Evolutionary conservation across 192 early-diverging fungal genomes (phyloP), one percentile per base, ranked within the genome.

Genomic region (Neocallimastix lanati): DNA sequence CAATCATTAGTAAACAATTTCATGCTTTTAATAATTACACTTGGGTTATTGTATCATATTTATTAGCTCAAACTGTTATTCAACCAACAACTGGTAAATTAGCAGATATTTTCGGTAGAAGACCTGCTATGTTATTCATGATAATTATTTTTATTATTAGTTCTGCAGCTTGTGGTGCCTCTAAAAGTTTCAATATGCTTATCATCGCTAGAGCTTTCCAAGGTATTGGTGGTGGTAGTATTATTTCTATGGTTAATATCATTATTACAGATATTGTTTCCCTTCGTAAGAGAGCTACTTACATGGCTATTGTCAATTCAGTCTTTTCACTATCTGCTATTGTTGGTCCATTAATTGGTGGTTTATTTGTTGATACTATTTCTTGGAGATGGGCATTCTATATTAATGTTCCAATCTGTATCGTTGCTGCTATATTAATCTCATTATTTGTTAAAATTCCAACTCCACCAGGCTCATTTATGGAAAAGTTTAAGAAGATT

Each of bases 1-100:
- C 91, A 13, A 86, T 79, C 28, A 92, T 92, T 29, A 85, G 86
- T 28, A 85, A 87, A 4, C 84, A 91, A 6, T 92, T 92, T 77
- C 82, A 90, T 29, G 87, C 91, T 4, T 50, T 14, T 50, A 21
- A 50, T 21, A 50, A 50, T 13, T 50, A 50, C 18, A 50, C 40
- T 4, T 50, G 40, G 40, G 40, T 50, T 14, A 50, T 50, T 50
- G 18, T 21, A 21, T 14, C 40, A 2, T 50, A 50, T 50, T 50
- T 50, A 21, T 50, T 50, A 50, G 14, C 40, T 21, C 14, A 50
- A 21, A 50, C 40, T 21, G 40, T 50, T 21, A 50, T 50, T 50
- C 40, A 50, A 50, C 40, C 40, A 50, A 50, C 16, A 4, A 50
- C n/a, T n/a, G n/a, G n/a, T n/a, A n/a, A n/a, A n/a, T n/a, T n/a